Evolutionary conservation across 306 rosid species (phyloP), one percentile per base, ranked within the genome.

Genomic region (Echinosophora koreensis): DNA sequence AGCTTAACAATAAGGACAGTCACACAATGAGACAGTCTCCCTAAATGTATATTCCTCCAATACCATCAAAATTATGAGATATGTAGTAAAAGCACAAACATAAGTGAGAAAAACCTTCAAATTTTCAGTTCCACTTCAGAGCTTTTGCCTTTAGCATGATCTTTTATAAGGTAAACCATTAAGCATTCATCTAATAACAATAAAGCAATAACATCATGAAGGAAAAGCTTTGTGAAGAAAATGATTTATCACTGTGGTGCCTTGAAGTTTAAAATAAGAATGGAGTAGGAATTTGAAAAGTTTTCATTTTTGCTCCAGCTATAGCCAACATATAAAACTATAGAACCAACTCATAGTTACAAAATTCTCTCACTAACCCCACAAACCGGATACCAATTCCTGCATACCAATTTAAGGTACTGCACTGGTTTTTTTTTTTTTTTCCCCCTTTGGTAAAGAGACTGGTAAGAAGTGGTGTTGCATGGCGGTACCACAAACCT

Each of bases 191-290:
- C 8, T 27, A 39, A 51, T 52, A 71, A 34, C 41, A 46, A 46
- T 11, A 51, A 16, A 51, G 73, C 58, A 66, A 30, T 30, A 35
- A 66, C 12, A 22, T 3, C 58, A 55, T n/a, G 62, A 17, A 56
- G 18, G 64, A 42, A 10, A 16, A 16, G 35, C 16, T 30, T 11
- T 38, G 37, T 7, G 50, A 61, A 39, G 32, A 16, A 50, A 38
- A 67, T 70, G 12, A 68, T 58, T 76, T 11, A 57, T 46, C 62
- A 30, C 75, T 8, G 76, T 18, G 5, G 41, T 42, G 12, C 62
- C 3, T 58, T 3, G 3, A 27, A 5, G 37, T 44, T 28, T 59
- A 16, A 34, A 51, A 69, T 46, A 67, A 28, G 52, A 51, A 28
- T 47, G 18, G 18, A n/a, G 27, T n/a, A n/a, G 47, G 12, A 39